Base-by-base conservation (phyloP, 495 filamentous ascomycete species). In the Lophiostoma macrostomum region DNA sequence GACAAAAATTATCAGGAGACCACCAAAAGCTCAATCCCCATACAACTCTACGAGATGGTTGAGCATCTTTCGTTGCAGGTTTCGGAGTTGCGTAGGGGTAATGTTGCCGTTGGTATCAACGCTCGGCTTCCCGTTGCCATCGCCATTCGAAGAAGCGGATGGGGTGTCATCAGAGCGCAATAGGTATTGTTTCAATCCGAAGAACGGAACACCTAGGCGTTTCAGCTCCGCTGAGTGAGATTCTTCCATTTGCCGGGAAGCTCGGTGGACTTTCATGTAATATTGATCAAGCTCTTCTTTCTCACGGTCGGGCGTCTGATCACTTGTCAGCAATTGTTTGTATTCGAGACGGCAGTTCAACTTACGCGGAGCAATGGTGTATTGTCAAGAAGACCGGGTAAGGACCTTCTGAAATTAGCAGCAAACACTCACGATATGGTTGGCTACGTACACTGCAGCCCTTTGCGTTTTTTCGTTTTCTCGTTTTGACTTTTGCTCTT, bases 171-270 rank as follows among this genome's bases (percentile, higher is more conserved):
- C 36, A 1, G 56, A 16, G 39, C 60, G 25, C 10, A 83, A 67
- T 28, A 83, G 57, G 11, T 69, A 65, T 22, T 61, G 56, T 34
- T 67, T 70, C 8, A 76, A 70, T 30, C 73, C 75, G 64, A 88
- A 89, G 63, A 88, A 87, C 0, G 85, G 85, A 28, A 88, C 79
- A 4, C 76, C 76, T 46, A 86, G 61, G 6, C 58, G 70, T 29
- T 74, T 73, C 20, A 89, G 65, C 60, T 84, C 82, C 11, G 64
- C 50, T 6, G 64, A 67, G 64, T 83, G 78, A 4, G 79, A 76
- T 7, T 72, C 68, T 0, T 76, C 74, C 83, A 89, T 85, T 19
- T 80, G 68, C 14, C 55, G 64, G 29, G 75, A 77, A 16, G 83
- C 83, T 34, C 63, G 72, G 56, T 84, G 75, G 30, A 87, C 79